phyloP scores from a whole-genome alignment of 208 protist genomes.

The Leishmania gerbilli region DNA sequence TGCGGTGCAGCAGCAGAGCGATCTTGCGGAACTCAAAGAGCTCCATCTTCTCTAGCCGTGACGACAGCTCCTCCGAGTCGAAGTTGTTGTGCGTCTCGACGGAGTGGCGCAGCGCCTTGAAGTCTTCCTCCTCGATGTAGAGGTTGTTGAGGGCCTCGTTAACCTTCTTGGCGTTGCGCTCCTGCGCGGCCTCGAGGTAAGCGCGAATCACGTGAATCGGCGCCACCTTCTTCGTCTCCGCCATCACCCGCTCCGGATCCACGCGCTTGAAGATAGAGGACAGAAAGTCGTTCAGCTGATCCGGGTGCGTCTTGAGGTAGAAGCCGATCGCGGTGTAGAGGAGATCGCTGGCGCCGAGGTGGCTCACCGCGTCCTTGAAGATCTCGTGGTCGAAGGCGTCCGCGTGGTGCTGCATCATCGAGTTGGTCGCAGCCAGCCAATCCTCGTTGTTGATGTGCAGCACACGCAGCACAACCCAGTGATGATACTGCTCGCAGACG shows the following conservation, averaged over 20 bases:
- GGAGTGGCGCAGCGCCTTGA: slow-evolving; percentile 94
- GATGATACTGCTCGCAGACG: slow-evolving; percentile 93
- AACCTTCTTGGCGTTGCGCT: slow-evolving; percentile 92
- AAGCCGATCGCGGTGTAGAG: slow-evolving; percentile 97
- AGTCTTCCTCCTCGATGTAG: slow-evolving; percentile 99
- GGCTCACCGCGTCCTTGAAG: slow-evolving; percentile 97
- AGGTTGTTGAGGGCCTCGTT: slow-evolving; percentile 99
- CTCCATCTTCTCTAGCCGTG: slow-evolving; percentile 97
- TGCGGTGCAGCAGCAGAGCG: slow-evolving; percentile 96
- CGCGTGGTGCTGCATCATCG: slow-evolving; percentile 98
- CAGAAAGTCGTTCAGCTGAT: slow-evolving; percentile 97
- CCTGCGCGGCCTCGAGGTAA: slow-evolving; percentile 97
- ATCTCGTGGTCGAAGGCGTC: slow-evolving; percentile 97
- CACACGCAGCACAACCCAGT: slow-evolving; percentile 97
- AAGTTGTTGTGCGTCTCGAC: slow-evolving; percentile 98
- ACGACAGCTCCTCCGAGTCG: slow-evolving; percentile 97
- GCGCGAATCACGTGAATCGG: slow-evolving; percentile 95
- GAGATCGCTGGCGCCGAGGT: slow-evolving; percentile 97
- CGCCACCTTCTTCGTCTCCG: slow-evolving; percentile 80
- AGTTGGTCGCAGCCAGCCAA: slow-evolving; percentile 97
- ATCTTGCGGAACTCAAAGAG: slow-evolving; percentile 99
- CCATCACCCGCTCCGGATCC: slow-evolving; percentile 98
- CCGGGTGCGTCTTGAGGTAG: slow-evolving; percentile 95
- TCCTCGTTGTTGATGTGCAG: slow-evolving; percentile 99
- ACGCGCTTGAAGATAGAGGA: slow-evolving; percentile 91